Base-by-base conservation (phyloP, 106 monocot genomes). In the Acorus calamus region DNA sequence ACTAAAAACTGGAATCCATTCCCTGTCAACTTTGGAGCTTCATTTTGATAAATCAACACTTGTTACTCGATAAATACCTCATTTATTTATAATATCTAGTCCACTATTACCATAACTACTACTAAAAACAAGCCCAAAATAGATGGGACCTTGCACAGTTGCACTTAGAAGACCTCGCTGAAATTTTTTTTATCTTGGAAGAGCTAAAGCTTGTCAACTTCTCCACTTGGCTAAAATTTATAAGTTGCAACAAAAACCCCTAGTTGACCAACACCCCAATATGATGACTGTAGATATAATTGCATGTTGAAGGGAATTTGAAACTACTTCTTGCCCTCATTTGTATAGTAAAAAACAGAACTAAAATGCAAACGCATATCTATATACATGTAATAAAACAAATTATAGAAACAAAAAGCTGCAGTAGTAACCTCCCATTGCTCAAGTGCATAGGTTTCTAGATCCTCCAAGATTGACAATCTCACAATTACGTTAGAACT, bases 1-100 rank as follows among this genome's bases (percentile, higher is more conserved):
- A 98, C 96, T 73, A 98, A 88, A 72, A 98, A 98, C 54, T 98
- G 96, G 64, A 98, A 98, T 10, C 96, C 96, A 71, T 86, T 92
- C 66, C 92, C 87, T 42, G 85, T 92, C 64, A 98, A 76, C 66
- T 62, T 98, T 54, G 85, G 79, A 71, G 81, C 79, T 63, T 92
- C 98, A 79, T 85, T 92, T 69, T 51, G 56, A 42, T 14, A 61
- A 28, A 66, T 53, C 42, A 57, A 57, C 14, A 61, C 14, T 64
- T 50, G 14, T 8, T 59, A 41, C 4, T 28, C 1, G 28, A 1
- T 28, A 28, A 28, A 28, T 28, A 28, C 28, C 28, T 28, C 28
- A 28, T 28, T 28, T 28, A 28, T 28, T 28, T 28, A 28, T 28
- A 28, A 1, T 28, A 28, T 28, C 28, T 28, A 28, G 28, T 28